Conservation (phyloP, 2,329 filamentous ascomycete species). For the Pyricularia sp. region DNA sequence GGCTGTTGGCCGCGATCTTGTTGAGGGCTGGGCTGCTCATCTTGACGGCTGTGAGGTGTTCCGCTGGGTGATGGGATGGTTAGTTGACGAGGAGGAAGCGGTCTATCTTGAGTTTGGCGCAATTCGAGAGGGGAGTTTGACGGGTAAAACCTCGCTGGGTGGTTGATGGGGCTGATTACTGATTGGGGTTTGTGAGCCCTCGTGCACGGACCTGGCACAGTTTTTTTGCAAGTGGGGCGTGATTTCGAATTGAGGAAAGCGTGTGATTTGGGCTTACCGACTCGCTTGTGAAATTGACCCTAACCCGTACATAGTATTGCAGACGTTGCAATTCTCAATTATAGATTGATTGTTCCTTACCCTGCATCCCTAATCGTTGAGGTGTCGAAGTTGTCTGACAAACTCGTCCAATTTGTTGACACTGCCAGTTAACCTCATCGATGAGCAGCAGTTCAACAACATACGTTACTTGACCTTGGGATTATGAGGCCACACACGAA, state of each 20-base stretch:
- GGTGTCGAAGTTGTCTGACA: no score
- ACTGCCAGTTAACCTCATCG: no score
- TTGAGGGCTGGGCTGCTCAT: constrained; percentile 65
- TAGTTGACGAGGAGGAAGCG: neutral
- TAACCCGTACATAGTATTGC: neutral
- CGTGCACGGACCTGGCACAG: neutral
- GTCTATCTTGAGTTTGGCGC: constrained; percentile 3
- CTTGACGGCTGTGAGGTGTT: constrained; percentile 17
- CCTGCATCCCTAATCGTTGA: neutral
- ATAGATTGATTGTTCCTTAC: neutral
- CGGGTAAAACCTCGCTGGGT: neutral
- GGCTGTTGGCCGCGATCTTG: constrained; percentile 98
- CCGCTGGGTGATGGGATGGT: constrained; percentile 9
- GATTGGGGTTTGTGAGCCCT: constrained; percentile 14
- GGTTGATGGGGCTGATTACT: neutral
- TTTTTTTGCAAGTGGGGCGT: neutral
- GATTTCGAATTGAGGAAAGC: neutral
- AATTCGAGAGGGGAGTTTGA: neutral
- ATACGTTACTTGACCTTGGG: neutral
- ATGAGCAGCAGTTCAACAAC: no score
- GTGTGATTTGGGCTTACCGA: no score
- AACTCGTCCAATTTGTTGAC: no score
- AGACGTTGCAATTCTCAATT: neutral
- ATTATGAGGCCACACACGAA: neutral
- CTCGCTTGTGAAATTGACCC: neutral